Evolutionary conservation across 2,329 filamentous ascomycete species (phyloP), one percentile per base, ranked within the genome.

Genomic region (Thelonectria rubi): DNA sequence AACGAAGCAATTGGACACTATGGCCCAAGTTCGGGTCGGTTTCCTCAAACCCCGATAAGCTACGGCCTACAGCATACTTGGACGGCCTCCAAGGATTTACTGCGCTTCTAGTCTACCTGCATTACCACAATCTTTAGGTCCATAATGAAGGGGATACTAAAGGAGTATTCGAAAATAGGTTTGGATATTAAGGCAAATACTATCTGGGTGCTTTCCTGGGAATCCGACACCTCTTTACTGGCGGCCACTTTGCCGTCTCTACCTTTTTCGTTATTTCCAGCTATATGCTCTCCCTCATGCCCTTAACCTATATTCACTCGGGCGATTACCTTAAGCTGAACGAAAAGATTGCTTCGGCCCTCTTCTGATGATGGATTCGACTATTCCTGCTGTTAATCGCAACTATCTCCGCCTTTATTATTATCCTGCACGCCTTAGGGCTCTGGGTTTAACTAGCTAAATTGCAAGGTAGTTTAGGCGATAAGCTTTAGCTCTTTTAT

Each of bases 1-100:
- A 53, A 32, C 52, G 42, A 21, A 46, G 68, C 49, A 65, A 49
- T 50, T 55, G 59, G 7, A 48, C 56, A 1, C 54, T 66, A 21
- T 67, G 66, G 55, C 49, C 65, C 3, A 67, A 62, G 46, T 46
- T 64, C 42, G 54, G 62, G 1, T 58, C 65, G 2, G 48, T 64
- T 43, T 52, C 64, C 1, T 57, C 65, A 3, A 49, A 57, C 5
- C 55, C 66, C 1, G 69, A 70, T 6, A 73, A 69, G 14, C 74
- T 82, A 14, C 77, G 83, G 7, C 76, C 78, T 17, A 88, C 86
- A 5, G 85, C 86, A n/a, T 88, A 86, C 66, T 63, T 77, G 5
- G 88, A 91, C 66, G 88, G 88, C 14, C 77, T 91, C 14, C 79
- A 89, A 70, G 88, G 89, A 3, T 89, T 91, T 63, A 88, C 88